Evolutionary conservation across 768 basidiomycete genomes (phyloP), one percentile per base, ranked within the genome.

Genomic region (Leccinellum albellum): DNA sequence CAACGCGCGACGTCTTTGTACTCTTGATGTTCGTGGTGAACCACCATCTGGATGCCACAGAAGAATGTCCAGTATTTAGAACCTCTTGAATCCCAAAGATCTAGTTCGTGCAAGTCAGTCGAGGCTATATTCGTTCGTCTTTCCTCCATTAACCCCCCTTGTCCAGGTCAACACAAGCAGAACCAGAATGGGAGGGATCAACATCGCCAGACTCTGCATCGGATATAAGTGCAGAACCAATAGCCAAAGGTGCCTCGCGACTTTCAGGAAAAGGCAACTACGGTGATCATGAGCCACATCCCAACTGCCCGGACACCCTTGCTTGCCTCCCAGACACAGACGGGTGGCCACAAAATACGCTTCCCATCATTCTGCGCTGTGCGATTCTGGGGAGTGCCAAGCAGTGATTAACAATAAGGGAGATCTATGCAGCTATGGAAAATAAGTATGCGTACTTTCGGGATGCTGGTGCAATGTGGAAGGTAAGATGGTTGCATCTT

Each of bases 371-470:
- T 69, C 78, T 92, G 50, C 85, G 90, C 31, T 92, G 90, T 64
- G 87, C 90, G 26, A 92, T 92, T 64, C 75, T 92, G 49, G 90
- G 90, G 40, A 89, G 87, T 66, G 78, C 84, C 10, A 82, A 83
- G 60, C 84, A 86, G 65, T 83, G 89, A 23, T 76, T 92, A 28
- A 92, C 90, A 13, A 91, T 92, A 64, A 80, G 89, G 48, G 89
- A 91, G 65, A 91, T 92, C 56, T 92, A 92, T 64, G 87, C 87
- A 10, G 86, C 88, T 17, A 92, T 92, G 88, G 90, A 92, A 75
- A 79, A 80, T 31, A 92, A 92, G 72, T 92, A 91, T 66, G 80
- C 82, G 9, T 92, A 89, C 65, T 92, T 90, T 72, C 84, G 80
- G 70, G 86, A 83, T 15, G 88, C 90, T 37, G 90, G 90, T 32